These are phyloP conservation scores for Wickerhamomyces mucosus DNA, from an alignment of 805 yeast genomes.

Conservation along the genomic window DNA sequence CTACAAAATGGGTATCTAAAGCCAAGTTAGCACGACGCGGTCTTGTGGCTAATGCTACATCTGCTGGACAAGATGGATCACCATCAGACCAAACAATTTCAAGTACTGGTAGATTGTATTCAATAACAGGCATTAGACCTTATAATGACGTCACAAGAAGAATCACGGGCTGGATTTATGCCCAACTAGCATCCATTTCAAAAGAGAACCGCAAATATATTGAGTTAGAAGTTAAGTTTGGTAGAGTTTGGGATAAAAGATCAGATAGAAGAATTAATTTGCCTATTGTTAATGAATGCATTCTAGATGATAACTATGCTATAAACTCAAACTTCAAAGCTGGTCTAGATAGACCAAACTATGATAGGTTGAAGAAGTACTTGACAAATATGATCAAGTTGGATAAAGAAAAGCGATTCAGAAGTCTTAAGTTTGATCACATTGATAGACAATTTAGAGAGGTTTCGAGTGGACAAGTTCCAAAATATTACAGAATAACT, in stretches of 20 bases:
- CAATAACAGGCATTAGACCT: conserved; percentile 69
- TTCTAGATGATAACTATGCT: conserved; percentile 40
- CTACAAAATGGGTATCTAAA: conserved; percentile 57
- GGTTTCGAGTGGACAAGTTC: conserved; percentile 53
- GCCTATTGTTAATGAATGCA: conserved; percentile 61
- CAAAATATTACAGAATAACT: conserved; percentile 55
- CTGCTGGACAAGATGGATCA: conserved; percentile 2
- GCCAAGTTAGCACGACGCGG: conserved; percentile 20
- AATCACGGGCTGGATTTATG: conserved; percentile 84
- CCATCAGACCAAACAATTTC: neutral
- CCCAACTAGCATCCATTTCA: conserved; percentile 60
- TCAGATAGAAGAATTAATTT: conserved; percentile 53
- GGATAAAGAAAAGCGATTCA: conserved; percentile 47
- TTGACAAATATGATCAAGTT: conserved; percentile 44
- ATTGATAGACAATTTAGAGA: conserved; percentile 57
- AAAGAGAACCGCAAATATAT: conserved; percentile 42
- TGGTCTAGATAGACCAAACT: conserved; percentile 56
- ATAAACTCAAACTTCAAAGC: conserved; percentile 51
- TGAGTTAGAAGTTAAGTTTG: conserved; percentile 71
- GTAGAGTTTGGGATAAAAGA: conserved; percentile 55
- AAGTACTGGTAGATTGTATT: conserved; percentile 2
- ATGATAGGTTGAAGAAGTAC: conserved; percentile 44
- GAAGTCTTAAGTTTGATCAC: conserved; percentile 49
- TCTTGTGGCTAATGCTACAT: conserved; percentile 2
- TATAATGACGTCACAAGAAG: conserved; percentile 74